Evolutionary conservation across 805 yeast genomes (phyloP).

Genomic region (Cyberlindnera xishuangbannaensis): DNA sequence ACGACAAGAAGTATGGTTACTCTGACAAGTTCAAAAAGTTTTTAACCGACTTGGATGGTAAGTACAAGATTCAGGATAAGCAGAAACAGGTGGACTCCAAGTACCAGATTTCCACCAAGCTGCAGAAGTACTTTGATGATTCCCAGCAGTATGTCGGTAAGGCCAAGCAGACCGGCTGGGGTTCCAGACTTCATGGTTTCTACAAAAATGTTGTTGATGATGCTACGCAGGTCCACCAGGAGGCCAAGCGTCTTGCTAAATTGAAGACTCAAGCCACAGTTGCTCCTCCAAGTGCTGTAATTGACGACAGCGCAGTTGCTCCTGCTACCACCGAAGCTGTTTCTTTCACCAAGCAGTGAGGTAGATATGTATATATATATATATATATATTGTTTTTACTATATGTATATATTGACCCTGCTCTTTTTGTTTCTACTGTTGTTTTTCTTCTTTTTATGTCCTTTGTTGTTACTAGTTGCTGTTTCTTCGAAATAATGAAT

Average conservation of each 20-base stretch:
- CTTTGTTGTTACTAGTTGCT: no score
- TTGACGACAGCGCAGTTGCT: no score
- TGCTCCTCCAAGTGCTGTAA: background rate
- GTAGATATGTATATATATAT: no score
- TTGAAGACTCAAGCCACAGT: slow-evolving; percentile 34
- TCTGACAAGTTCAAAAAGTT: slow-evolving; percentile 52
- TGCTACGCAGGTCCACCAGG: slow-evolving; percentile 61
- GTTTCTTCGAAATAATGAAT: no score
- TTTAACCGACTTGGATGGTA: slow-evolving; percentile 47
- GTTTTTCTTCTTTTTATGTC: no score
- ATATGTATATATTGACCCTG: no score
- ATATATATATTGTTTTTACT: no score
- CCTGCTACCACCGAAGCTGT: no score
- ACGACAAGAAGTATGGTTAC: slow-evolving; percentile 62
- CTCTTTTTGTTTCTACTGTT: no score
- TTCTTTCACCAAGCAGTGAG: no score
- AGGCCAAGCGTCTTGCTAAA: slow-evolving; percentile 66
- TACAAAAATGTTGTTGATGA: slow-evolving; percentile 52
- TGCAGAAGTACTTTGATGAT: slow-evolving; percentile 31
- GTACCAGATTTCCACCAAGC: slow-evolving; percentile 34
- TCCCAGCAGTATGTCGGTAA: slow-evolving; percentile 11
- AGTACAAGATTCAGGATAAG: slow-evolving; percentile 49
- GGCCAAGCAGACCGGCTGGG: slow-evolving; percentile 36
- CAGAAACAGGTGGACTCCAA: slow-evolving; percentile 36
- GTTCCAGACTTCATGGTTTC: slow-evolving; percentile 55